A percentile compares a stretch with the other conserved stretches of the same genome.
phyloP scores from a whole-genome alignment of 495 filamentous ascomycete genomes.

The Aspergillus hancockii region DNA sequence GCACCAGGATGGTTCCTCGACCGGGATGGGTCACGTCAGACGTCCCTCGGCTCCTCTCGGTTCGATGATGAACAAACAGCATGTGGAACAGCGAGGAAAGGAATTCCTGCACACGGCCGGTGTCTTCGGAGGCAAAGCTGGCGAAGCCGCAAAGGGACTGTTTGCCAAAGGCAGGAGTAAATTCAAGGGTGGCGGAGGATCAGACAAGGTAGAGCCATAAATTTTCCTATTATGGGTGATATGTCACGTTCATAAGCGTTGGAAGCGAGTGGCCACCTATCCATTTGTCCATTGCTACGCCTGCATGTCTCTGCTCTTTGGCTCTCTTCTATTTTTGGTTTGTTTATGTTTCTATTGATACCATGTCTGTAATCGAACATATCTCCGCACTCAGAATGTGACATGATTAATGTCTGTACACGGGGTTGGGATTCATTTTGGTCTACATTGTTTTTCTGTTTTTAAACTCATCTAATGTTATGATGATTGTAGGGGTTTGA shows the following conservation, averaged over 20 bases:
- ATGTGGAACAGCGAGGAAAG: slow-evolving; percentile 74
- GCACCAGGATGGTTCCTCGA: slow-evolving; percentile 48
- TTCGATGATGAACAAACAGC: slow-evolving; percentile 42
- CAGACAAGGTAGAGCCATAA: slow-evolving; percentile 79
- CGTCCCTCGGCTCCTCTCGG: slow-evolving; percentile 41
- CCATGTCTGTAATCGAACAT: slow-evolving; percentile 40
- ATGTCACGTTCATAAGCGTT: neutral
- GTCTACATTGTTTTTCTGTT: slow-evolving; percentile 20
- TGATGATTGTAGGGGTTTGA: slow-evolving; percentile 47
- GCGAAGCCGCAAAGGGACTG: slow-evolving; percentile 79
- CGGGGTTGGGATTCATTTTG: slow-evolving; percentile 14
- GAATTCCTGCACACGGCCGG: slow-evolving; percentile 81
- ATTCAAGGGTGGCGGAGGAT: slow-evolving; percentile 58
- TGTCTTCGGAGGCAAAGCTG: slow-evolving; percentile 66
- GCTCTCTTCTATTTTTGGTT: slow-evolving; percentile 30
- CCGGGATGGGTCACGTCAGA: slow-evolving; percentile 33
- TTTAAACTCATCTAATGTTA: slow-evolving; percentile 38
- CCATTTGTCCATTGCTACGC: slow-evolving; percentile 1
- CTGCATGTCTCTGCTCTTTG: slow-evolving; percentile 20
- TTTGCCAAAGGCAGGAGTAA: slow-evolving; percentile 86
- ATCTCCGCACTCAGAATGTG: slow-evolving; percentile 37
- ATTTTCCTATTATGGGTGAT: slow-evolving; percentile 39
- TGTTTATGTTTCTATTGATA: slow-evolving; percentile 33
- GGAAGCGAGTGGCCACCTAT: slow-evolving; percentile 8
- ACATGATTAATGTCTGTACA: slow-evolving; percentile 36